phyloP scores from a whole-genome alignment of 208 protist species.

The Tritrichomonas musculus region DNA sequence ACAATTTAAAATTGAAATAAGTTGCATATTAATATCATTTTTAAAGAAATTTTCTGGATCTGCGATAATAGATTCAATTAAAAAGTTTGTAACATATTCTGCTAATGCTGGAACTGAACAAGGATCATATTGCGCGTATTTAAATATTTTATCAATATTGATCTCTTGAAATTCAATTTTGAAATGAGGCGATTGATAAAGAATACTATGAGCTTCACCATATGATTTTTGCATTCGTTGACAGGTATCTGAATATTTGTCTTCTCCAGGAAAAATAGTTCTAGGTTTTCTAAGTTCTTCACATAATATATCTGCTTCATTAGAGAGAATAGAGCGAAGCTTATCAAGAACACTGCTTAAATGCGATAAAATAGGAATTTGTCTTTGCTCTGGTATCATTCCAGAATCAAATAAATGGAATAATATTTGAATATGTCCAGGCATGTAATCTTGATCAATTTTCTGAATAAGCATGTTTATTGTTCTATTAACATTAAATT shows the following conservation, averaged over 20 bases:
- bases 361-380: neutral
- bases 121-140: neutral
- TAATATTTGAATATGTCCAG: neutral
- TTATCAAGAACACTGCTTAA: neutral
- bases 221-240: too few species aligned
- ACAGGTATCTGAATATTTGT: too few species aligned
- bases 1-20: neutral
- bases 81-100: neutral
- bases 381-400: neutral
- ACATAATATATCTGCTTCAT: neutral
- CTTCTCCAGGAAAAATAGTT: too few species aligned
- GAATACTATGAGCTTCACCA: neutral
- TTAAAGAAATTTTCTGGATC: neutral
- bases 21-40: neutral
- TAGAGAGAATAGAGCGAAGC: neutral
- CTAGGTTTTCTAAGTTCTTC: neutral
- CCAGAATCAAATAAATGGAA: neutral
- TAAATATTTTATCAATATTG: neutral
- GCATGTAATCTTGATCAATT: neutral
- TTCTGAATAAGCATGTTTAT: neutral
- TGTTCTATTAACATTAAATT: neutral
- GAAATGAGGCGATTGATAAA: neutral
- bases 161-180: neutral
- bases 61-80: neutral
- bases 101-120: neutral